phyloP scores from a whole-genome alignment of 805 yeast species.

The Cyberlindnera misumaiensis region DNA sequence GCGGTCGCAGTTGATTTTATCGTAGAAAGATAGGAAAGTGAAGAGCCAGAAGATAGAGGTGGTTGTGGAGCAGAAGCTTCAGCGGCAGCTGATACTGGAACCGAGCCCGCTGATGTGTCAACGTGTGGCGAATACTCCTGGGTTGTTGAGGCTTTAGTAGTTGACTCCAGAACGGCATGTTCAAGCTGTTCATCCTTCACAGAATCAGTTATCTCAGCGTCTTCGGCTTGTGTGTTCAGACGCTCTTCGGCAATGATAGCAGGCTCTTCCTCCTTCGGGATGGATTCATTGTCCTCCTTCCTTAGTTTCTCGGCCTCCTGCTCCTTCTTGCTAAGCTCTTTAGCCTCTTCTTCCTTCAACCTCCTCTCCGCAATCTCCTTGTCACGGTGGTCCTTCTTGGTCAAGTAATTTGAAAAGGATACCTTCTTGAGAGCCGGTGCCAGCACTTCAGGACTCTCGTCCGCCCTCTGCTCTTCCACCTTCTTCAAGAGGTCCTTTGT shows the following conservation, averaged over 20 bases:
- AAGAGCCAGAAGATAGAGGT: no score
- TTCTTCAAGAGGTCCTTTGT: conserved; percentile 29
- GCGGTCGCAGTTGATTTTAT: no score
- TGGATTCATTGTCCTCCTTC: not conserved
- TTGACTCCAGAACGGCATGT: not conserved
- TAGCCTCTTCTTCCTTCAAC: conserved; percentile 2
- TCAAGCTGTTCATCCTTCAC: not conserved
- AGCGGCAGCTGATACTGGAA: no score
- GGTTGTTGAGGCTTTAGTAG: not conserved
- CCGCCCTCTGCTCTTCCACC: conserved; percentile 28
- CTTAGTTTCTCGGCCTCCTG: not conserved
- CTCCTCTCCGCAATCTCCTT: conserved; percentile 6
- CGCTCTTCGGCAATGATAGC: not conserved
- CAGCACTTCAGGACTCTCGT: not conserved
- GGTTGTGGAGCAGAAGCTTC: no score
- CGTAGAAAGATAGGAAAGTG: no score
- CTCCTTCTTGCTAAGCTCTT: not conserved
- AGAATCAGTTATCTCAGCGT: not conserved
- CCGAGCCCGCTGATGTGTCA: no score
- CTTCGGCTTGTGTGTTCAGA: not conserved
- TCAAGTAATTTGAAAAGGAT: conserved; percentile 10
- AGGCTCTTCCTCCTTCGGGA: not conserved
- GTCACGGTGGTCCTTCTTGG: conserved; percentile 9
- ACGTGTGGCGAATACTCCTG: no score
- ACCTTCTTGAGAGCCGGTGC: conserved; percentile 6